These are phyloP conservation scores for Dissophora ornata DNA, from an alignment of 192 early-diverging fungal species.

Conservation along the genomic window DNA sequence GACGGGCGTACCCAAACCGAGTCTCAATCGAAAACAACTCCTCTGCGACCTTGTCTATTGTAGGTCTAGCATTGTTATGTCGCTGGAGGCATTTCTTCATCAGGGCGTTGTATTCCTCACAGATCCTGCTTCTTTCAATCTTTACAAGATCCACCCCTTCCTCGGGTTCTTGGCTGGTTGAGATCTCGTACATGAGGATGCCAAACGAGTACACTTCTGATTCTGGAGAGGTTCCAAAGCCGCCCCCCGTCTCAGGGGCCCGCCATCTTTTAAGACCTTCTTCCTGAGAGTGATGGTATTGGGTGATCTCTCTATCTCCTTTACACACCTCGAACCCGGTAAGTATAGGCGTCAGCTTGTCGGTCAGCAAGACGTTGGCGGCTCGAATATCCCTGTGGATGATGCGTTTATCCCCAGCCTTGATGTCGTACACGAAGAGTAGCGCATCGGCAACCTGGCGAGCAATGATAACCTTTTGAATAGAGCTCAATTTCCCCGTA, in stretches of 20 bases:
- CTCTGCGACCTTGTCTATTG: conserved; percentile 6
- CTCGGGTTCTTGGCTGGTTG: conserved; percentile 6
- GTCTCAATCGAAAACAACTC: conserved; percentile 17
- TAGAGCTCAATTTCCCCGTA: neutral
- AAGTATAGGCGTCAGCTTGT: conserved; percentile 9
- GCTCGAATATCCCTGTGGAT: conserved; percentile 20
- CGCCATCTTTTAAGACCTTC: conserved; percentile 9
- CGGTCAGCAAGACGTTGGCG: conserved; percentile 14
- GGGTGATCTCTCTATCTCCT: conserved; percentile 5
- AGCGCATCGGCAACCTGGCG: conserved; percentile 17
- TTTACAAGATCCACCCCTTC: conserved; percentile 3
- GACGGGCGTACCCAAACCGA: neutral
- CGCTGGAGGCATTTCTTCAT: conserved; percentile 13
- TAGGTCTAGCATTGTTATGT: conserved; percentile 6
- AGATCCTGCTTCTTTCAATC: neutral
- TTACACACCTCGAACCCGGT: conserved; percentile 22
- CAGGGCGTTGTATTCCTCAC: conserved; percentile 6
- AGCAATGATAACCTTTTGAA: conserved; percentile 21
- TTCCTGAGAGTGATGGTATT: neutral
- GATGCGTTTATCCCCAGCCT: neutral
- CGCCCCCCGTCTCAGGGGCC: neutral
- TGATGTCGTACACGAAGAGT: conserved; percentile 14
- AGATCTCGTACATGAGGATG: conserved; percentile 26
- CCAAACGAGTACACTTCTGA: conserved; percentile 21
- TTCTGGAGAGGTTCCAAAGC: conserved; percentile 10